Evolutionary conservation across 257 asterid genomes (phyloP).

Genomic region (Solanum phureja): DNA sequence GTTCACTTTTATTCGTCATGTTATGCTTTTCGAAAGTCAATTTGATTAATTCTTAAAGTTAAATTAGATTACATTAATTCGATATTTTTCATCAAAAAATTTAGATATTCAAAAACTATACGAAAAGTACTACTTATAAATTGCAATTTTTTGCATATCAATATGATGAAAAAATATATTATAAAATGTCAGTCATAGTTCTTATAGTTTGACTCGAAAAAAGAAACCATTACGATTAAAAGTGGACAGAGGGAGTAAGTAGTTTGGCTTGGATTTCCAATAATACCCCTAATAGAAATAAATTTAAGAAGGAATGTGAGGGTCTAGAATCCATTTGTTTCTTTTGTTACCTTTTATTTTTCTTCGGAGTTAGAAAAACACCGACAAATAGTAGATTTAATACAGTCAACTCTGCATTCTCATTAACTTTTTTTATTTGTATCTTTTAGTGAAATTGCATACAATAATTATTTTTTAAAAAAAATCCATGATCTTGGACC

Average conservation of each 20-base stretch:
- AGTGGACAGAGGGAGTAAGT: too few species aligned
- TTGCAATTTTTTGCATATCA: too few species aligned
- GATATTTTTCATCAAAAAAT: too few species aligned
- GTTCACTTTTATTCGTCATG: neutral
- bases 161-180: too few species aligned
- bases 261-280: neutral
- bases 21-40: too few species aligned
- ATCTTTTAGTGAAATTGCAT: neutral
- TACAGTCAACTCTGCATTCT: neutral
- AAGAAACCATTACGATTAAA: too few species aligned
- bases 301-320: neutral
- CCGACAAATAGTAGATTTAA: neutral
- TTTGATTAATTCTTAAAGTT: neutral
- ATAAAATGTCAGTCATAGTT: too few species aligned
- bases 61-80: too few species aligned
- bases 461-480: neutral
- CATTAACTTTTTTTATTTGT: neutral
- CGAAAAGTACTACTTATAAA: too few species aligned
- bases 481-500: neutral
- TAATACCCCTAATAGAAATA: neutral
- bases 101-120: too few species aligned
- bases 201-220: too few species aligned
- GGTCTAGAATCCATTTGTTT: neutral
- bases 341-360: neutral
- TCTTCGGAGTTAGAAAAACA: neutral